These are phyloP conservation scores for Eimeria mitis DNA, from an alignment of 169 alveolate genomes.

Conservation along the genomic window DNA sequence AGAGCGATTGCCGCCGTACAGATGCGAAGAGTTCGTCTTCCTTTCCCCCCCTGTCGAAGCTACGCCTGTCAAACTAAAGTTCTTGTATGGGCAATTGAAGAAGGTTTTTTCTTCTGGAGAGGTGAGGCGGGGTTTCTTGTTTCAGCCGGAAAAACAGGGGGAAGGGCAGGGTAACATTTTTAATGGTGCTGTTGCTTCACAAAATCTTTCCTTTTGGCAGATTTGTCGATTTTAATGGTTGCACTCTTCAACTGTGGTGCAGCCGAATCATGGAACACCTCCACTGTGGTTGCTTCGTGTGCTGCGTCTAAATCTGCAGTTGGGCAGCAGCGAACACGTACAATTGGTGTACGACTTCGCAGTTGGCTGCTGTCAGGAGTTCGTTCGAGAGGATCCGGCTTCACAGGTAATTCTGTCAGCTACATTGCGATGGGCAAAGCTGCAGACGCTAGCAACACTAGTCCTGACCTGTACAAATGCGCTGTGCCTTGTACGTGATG, in stretches of 20 bases:
- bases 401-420: conserved; percentile 71
- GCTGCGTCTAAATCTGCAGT: conserved; percentile 34
- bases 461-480: background rate
- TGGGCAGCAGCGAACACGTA: conserved; percentile 80
- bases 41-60: conserved; percentile 78
- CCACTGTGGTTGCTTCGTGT: background rate
- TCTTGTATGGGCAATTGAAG: conserved; percentile 45
- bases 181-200: background rate
- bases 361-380: conserved; percentile 81
- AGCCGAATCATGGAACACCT: background rate
- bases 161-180: background rate
- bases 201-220: background rate
- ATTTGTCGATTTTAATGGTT: background rate
- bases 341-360: conserved; percentile 83
- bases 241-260: background rate
- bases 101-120: conserved; percentile 56
- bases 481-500: background rate
- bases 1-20: conserved; percentile 75
- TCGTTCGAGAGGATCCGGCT: conserved; percentile 74
- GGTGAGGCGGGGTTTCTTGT: background rate
- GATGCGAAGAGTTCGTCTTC: conserved; percentile 78
- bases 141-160: background rate
- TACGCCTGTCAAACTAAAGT: conserved; percentile 43
- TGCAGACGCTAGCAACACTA: background rate
- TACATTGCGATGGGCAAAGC: background rate